Conservation (phyloP, 192 early-diverging fungal genomes). For the Ambispora gerdemannii region DNA sequence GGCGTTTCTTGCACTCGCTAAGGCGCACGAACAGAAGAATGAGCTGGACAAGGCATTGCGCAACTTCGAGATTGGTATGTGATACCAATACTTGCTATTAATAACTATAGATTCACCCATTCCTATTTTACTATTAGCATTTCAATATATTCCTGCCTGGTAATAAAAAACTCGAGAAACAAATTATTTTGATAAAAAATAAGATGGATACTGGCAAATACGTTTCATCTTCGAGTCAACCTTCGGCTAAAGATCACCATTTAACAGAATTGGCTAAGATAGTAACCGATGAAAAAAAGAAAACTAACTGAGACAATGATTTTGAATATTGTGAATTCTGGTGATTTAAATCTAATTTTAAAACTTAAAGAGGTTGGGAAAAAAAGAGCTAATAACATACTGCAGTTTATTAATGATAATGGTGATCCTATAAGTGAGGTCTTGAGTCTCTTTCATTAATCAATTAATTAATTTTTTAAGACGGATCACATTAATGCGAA, state of each 20-base stretch:
- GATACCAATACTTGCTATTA: neutral
- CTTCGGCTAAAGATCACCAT: neutral
- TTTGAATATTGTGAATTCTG: neutral
- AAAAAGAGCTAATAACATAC: neutral
- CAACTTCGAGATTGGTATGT: conserved; percentile 41
- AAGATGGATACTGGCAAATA: neutral
- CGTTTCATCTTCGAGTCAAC: neutral
- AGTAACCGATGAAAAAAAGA: neutral
- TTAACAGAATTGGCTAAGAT: neutral
- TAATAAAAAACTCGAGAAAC: neutral
- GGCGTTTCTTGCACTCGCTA: conserved; percentile 47
- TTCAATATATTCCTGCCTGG: neutral
- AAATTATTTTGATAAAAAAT: neutral
- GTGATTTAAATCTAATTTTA: neutral
- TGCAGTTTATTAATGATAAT: neutral
- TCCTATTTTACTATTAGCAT: neutral
- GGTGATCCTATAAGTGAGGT: conserved; percentile 4
- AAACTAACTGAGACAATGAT: neutral
- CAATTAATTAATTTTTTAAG: neutral
- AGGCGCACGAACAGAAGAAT: conserved; percentile 48
- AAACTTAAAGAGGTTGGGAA: neutral
- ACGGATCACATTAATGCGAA: neutral
- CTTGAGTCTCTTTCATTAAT: neutral
- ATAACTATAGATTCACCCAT: neutral
- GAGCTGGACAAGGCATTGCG: conserved; percentile 45